Conservation (phyloP, 805 yeast genomes). For the Ogataea paraovalis region DNA sequence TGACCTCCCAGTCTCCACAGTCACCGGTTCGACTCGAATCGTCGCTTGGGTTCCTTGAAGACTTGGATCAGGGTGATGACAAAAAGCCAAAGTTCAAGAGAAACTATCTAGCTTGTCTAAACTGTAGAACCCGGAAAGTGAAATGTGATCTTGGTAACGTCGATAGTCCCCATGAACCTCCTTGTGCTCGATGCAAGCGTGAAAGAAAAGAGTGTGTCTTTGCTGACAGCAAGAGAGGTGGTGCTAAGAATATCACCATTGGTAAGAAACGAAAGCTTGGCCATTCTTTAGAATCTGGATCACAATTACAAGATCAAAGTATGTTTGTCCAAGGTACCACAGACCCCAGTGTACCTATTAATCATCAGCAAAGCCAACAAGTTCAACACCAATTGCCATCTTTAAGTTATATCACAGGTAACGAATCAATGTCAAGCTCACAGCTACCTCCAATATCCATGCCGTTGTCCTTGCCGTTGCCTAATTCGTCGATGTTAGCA, state of each 20-base stretch:
- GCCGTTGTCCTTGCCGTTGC: background rate
- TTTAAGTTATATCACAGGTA: background rate
- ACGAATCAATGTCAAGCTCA: background rate
- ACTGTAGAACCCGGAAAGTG: conserved; percentile 80
- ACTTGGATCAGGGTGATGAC: background rate
- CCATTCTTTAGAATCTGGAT: background rate
- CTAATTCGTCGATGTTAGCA: background rate
- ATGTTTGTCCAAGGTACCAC: background rate
- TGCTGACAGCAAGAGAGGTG: conserved; percentile 55
- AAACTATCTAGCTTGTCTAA: conserved; percentile 78
- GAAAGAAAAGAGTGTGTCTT: conserved; percentile 76
- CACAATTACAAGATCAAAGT: background rate
- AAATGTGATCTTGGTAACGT: conserved; percentile 82
- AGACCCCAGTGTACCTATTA: background rate
- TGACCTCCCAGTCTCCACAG: background rate
- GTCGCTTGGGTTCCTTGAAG: background rate
- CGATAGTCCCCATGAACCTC: conserved; percentile 69
- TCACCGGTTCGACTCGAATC: background rate
- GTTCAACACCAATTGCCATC: background rate
- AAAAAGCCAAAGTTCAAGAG: conserved; percentile 43
- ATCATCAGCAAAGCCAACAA: background rate
- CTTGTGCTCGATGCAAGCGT: conserved; percentile 80
- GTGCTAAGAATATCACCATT: conserved; percentile 34
- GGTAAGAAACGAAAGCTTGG: conserved; percentile 25
- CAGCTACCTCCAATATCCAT: background rate